phyloP scores from a whole-genome alignment of 768 basidiomycete species.

The Termitomyces sp. region DNA sequence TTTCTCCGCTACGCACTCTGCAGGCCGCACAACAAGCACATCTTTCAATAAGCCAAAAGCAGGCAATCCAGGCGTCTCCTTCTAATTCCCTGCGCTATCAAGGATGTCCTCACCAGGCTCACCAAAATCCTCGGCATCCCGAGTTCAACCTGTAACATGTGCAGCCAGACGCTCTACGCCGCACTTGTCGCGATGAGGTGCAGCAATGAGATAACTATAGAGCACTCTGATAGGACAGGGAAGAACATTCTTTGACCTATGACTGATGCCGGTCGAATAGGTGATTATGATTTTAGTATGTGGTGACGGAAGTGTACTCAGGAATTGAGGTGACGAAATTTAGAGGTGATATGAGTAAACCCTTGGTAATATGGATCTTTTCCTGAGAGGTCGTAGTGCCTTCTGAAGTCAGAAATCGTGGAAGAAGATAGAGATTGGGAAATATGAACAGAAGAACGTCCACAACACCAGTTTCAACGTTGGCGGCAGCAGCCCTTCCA shows the following conservation, averaged over 20 bases:
- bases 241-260: slow-evolving; percentile 33
- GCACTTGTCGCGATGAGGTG: slow-evolving; percentile 56
- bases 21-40: slow-evolving; percentile 49
- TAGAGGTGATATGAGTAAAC: slow-evolving; percentile 40
- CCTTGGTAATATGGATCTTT: slow-evolving; percentile 40
- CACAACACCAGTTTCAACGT: slow-evolving; percentile 24
- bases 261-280: slow-evolving; percentile 48
- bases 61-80: slow-evolving; percentile 33
- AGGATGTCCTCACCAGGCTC: slow-evolving; percentile 39
- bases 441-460: slow-evolving; percentile 52
- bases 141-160: slow-evolving; percentile 44
- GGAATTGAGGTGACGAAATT: slow-evolving; percentile 61
- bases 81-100: slow-evolving; percentile 35
- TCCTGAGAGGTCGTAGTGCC: background rate
- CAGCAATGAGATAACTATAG: slow-evolving; percentile 37
- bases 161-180: slow-evolving; percentile 48
- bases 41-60: slow-evolving; percentile 35
- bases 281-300: slow-evolving; percentile 45
- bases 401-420: background rate
- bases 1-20: slow-evolving; percentile 37
- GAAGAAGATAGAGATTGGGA: background rate
- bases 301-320: slow-evolving; percentile 45
- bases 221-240: slow-evolving; percentile 44
- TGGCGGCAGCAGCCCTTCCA: slow-evolving; percentile 42
- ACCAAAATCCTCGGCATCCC: slow-evolving; percentile 33